Evolutionary conservation across 495 filamentous ascomycete species (phyloP).

Genomic region (Tuber microsphaerosporum): DNA sequence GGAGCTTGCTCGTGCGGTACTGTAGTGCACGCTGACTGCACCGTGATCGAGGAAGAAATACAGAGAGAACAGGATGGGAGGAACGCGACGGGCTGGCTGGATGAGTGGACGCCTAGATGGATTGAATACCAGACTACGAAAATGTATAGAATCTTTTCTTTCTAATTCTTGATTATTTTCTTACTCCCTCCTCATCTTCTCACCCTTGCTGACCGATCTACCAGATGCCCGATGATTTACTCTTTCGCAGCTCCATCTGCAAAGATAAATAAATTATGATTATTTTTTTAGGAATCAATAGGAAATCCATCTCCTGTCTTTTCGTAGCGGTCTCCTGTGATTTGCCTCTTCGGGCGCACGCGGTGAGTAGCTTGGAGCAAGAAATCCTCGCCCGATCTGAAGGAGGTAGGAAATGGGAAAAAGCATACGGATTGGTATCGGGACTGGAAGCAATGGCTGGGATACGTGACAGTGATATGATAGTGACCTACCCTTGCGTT

Average conservation of each 20-base stretch:
- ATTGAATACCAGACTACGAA: conserved; percentile 2
- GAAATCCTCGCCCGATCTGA: neutral
- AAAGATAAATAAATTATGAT: neutral
- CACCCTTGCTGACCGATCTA: neutral
- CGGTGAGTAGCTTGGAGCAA: neutral
- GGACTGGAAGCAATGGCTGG: neutral
- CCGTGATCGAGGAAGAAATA: neutral
- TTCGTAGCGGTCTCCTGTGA: neutral
- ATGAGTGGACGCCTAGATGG: neutral
- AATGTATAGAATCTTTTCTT: neutral
- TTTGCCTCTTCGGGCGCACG: neutral
- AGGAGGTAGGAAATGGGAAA: neutral
- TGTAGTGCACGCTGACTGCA: neutral
- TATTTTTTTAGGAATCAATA: neutral
- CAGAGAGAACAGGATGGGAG: neutral
- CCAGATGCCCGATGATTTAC: neutral
- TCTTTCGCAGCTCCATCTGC: neutral
- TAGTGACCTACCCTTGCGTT: neutral
- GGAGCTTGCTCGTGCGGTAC: neutral
- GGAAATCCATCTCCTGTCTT: neutral
- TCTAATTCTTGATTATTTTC: neutral
- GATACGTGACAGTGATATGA: neutral
- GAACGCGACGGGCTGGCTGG: neutral
- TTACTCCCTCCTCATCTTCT: neutral
- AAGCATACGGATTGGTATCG: neutral